A percentile compares a stretch with the other conserved stretches of the same genome.
phyloP scores from a whole-genome alignment of 306 rosid genomes.

The Parietaria judaica region DNA sequence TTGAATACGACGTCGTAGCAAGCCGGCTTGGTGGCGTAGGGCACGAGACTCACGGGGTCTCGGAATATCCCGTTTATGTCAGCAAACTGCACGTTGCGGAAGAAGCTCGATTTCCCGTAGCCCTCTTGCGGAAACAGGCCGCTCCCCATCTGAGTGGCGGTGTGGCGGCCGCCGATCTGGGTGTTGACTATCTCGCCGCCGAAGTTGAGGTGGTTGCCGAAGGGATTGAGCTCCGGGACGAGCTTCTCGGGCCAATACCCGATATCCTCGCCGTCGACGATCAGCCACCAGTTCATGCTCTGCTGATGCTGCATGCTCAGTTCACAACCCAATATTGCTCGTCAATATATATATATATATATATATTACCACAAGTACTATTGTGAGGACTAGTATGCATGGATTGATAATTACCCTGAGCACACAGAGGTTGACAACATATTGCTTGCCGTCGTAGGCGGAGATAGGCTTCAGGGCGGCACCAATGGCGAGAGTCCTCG shows the following conservation, averaged over 20 bases:
- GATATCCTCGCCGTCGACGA: not conserved
- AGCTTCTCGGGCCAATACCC: constrained; percentile 29
- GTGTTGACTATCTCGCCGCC: constrained; percentile 21
- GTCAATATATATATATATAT: too few species aligned
- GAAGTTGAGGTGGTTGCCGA: constrained; percentile 2
- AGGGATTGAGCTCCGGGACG: not conserved
- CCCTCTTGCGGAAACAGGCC: constrained; percentile 21
- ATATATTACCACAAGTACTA: too few species aligned
- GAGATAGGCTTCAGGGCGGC: constrained; percentile 7
- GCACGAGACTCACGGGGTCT: not conserved
- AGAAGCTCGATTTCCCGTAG: constrained; percentile 14
- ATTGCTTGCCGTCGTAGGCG: constrained; percentile 7
- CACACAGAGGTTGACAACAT: not conserved
- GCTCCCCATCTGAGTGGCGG: constrained; percentile 29
- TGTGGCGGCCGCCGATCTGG: constrained; percentile 1
- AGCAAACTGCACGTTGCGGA: constrained; percentile 11
- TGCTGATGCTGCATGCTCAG: constrained; percentile 6
- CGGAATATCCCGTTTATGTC: not conserved
- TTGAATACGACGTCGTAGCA: constrained; percentile 8
- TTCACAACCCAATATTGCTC: too few species aligned
- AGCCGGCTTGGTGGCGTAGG: constrained; percentile 7
- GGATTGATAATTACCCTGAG: constrained; percentile 10
- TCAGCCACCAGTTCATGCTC: constrained; percentile 22
- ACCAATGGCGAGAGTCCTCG: constrained; percentile 8
- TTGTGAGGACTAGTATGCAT: too few species aligned